These are phyloP conservation scores for Candida nonsorbophila DNA, from an alignment of 805 yeast species.

Conservation along the genomic window DNA sequence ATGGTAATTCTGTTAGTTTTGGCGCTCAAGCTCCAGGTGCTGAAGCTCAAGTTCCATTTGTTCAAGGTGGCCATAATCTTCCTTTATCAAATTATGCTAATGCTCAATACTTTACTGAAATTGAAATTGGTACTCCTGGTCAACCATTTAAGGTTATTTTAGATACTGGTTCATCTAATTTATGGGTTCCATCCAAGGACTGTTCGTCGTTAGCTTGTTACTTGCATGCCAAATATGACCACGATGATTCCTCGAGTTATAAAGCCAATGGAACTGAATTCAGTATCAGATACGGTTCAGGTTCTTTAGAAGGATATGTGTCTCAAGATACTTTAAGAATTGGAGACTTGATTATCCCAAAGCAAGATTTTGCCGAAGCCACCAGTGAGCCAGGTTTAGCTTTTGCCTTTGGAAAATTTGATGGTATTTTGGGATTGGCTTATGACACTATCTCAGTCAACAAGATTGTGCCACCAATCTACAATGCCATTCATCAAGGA, in stretches of 20 bases:
- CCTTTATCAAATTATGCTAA: slow-evolving; percentile 92
- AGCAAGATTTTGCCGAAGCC: slow-evolving; percentile 95
- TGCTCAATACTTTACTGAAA: slow-evolving; percentile 94
- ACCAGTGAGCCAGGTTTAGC: slow-evolving; percentile 97
- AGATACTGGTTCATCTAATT: slow-evolving; percentile 94
- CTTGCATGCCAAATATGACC: slow-evolving; percentile 88
- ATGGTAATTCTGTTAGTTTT: slow-evolving; percentile 16
- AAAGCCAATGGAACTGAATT: slow-evolving; percentile 83
- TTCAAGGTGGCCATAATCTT: slow-evolving; percentile 52
- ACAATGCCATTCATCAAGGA: slow-evolving; percentile 79
- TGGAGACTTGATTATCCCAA: slow-evolving; percentile 79
- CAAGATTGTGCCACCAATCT: slow-evolving; percentile 88
- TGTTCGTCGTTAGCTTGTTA: slow-evolving; percentile 94
- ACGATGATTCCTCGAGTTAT: slow-evolving; percentile 74
- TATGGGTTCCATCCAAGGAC: slow-evolving; percentile 91
- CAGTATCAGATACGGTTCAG: slow-evolving; percentile 87
- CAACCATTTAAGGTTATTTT: slow-evolving; percentile 90
- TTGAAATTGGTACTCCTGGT: slow-evolving; percentile 86
- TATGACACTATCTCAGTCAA: slow-evolving; percentile 88
- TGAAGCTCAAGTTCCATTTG: slow-evolving; percentile 41
- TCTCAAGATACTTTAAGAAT: slow-evolving; percentile 78
- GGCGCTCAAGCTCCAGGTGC: slow-evolving; percentile 10
- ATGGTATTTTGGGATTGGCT: slow-evolving; percentile 94
- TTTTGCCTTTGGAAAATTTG: slow-evolving; percentile 97
- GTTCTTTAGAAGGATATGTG: slow-evolving; percentile 86